These are phyloP conservation scores for Clitopilus hobsonii DNA, from an alignment of 768 basidiomycete species.

Conservation along the genomic window DNA sequence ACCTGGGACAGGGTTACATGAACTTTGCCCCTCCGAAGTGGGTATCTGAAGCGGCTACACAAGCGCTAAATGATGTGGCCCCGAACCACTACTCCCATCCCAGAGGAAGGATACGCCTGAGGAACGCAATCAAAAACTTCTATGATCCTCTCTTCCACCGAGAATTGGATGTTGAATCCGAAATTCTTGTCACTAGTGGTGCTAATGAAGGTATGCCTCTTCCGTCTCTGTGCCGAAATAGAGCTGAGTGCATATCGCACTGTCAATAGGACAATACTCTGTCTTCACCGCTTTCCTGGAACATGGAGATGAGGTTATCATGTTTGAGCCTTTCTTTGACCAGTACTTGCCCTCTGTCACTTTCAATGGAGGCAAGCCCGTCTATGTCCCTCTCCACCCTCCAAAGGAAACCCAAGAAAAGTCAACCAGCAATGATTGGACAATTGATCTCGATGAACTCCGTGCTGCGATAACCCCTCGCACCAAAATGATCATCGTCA, in stretches of 20 bases:
- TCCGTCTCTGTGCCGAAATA: not conserved
- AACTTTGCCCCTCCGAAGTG: conserved; percentile 84
- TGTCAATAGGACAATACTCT: conserved; percentile 77
- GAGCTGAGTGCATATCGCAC: not conserved
- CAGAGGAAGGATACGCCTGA: conserved; percentile 80
- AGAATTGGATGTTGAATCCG: conserved; percentile 74
- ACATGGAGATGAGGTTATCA: conserved; percentile 93
- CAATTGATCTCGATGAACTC: conserved; percentile 83
- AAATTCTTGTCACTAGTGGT: conserved; percentile 93
- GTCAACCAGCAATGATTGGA: conserved; percentile 77
- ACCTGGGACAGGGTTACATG: conserved; percentile 95
- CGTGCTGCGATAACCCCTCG: conserved; percentile 76
- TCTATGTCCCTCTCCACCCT: conserved; percentile 94
- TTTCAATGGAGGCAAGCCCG: conserved; percentile 90
- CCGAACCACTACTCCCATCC: conserved; percentile 91
- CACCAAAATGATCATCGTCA: conserved; percentile 92
- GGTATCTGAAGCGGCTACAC: conserved; percentile 69
- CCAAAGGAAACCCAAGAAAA: conserved; percentile 44
- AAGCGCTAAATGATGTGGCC: conserved; percentile 56
- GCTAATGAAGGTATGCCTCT: conserved; percentile 83
- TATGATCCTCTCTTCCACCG: conserved; percentile 69
- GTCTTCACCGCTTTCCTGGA: conserved; percentile 91
- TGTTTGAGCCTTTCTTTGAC: conserved; percentile 98
- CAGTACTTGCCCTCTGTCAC: conserved; percentile 91
- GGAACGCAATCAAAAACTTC: conserved; percentile 80